A percentile compares a stretch with the other conserved stretches of the same genome.
These are phyloP conservation scores for Paecilomyces sp. DNA, from an alignment of 2,329 filamentous ascomycete species.

Conservation along the genomic window DNA sequence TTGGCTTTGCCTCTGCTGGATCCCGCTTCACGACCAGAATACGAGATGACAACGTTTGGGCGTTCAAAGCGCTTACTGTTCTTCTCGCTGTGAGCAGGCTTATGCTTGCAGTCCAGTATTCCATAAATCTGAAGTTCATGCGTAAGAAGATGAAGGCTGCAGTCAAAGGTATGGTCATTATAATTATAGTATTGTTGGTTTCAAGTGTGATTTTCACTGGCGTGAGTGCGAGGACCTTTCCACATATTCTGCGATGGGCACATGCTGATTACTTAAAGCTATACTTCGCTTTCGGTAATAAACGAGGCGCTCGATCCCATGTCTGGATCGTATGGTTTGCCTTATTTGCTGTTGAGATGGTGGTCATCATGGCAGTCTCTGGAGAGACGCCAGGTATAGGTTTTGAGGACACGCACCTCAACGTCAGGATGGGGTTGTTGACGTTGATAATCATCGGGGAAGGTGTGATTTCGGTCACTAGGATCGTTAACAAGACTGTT, in stretches of 20 bases:
- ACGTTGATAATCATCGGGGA: conserved; percentile 62
- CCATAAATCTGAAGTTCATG: conserved; percentile 26
- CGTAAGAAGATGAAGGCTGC: conserved; percentile 17
- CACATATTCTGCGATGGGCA: not conserved
- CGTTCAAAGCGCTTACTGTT: conserved; percentile 36
- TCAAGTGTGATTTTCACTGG: conserved; percentile 21
- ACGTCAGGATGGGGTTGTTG: conserved; percentile 56
- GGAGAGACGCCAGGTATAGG: conserved; percentile 50
- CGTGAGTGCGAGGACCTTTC: conserved; percentile 10
- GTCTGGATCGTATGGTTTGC: conserved; percentile 50
- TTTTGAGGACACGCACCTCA: conserved; percentile 56
- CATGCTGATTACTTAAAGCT: conserved; percentile 14
- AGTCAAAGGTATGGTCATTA: conserved; percentile 19
- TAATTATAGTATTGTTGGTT: conserved; percentile 19
- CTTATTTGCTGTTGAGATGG: conserved; percentile 47
- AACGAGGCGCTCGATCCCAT: conserved; percentile 15
- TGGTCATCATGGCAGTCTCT: conserved; percentile 47
- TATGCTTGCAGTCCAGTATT: conserved; percentile 50
- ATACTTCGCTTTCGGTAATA: conserved; percentile 23
- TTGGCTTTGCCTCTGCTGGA: conserved; percentile 57
- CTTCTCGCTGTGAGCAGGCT: conserved; percentile 47
- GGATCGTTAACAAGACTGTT: conserved; percentile 46
- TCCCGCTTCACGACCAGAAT: conserved; percentile 36
- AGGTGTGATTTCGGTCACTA: conserved; percentile 55
- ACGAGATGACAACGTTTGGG: conserved; percentile 33